Conservation (phyloP, 192 early-diverging fungal genomes). For the Backusella sp. region DNA sequence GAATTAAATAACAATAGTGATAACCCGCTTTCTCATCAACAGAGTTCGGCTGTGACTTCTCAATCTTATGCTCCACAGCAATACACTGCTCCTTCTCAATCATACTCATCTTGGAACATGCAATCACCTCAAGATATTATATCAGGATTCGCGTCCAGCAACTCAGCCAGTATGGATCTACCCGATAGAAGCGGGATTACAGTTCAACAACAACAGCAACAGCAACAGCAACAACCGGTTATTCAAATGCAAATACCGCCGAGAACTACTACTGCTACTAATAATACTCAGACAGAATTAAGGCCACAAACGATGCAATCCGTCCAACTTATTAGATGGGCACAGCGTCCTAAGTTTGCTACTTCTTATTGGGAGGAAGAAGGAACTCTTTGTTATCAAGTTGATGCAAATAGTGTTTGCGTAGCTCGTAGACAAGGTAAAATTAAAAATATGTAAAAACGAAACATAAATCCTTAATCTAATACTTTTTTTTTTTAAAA, state of each 20-base stretch:
- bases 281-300: not conserved
- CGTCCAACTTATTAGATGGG: not conserved
- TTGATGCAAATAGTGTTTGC: conserved; percentile 60
- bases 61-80: not conserved
- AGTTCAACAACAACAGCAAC: not conserved
- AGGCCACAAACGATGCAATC: not conserved
- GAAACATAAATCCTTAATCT: not conserved
- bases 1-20: not conserved
- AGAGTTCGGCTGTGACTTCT: not conserved
- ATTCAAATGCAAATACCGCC: not conserved
- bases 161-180: not conserved
- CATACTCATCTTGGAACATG: not conserved
- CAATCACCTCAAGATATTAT: not conserved
- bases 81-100: not conserved
- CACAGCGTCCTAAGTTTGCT: conserved; percentile 32
- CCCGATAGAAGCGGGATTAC: not conserved
- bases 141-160: not conserved
- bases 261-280: not conserved
- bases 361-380: conserved; percentile 70
- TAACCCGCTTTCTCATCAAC: not conserved
- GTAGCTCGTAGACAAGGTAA: conserved; percentile 56
- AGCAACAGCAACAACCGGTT: not conserved
- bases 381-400: conserved; percentile 63
- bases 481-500: not conserved
- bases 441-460: not conserved